Base-by-base conservation (phyloP, 2,329 filamentous ascomycete species). In the Colletotrichum neosansevieriae region DNA sequence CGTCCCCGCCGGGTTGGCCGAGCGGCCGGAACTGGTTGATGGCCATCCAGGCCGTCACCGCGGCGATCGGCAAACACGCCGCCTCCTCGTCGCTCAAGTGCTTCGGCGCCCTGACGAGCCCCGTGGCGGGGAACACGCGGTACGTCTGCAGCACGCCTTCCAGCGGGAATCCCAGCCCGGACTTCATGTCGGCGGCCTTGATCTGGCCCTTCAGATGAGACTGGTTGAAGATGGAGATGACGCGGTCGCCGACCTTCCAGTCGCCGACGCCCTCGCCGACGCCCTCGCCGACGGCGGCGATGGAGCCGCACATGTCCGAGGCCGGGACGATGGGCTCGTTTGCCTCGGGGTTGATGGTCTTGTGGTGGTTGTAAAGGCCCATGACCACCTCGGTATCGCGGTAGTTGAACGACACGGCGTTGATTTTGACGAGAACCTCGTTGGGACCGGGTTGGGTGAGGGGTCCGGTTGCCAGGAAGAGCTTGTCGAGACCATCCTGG, bases 231-330 rank as follows among this genome's bases (percentile, higher is more conserved):
- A 87, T 91, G 19, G 86, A 86, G 63, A 91, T 83, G 44, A 93
- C 90, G n/a, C 89, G 86, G 65, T 91, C 87, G 66, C 90, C 90
- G 15, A 80, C 77, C 61, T 83, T 81, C 80, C 87, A 87, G 38
- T 74, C 72, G 5, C 70, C 51, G 6, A 79, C 79, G 3, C 77
- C 75, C 1, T 74, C 72, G 5, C 70, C 51, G 6, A 79, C 79
- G 3, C 77, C 75, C 1, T 86, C 78, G 3, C 78, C 75, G 10
- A 81, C 79, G n/a, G 79, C 80, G 2, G 86, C 79, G 51, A 93
- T 81, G 9, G 83, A 82, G 50, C 91, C 91, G 78, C 89, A 91
- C 84, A 91, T 91, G 77, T 93, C 91, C 21, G 89, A 91, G 77
- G 88, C 90, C 1, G 90, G 89, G 1, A 92, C 87, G 12, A 92